Conservation (phyloP, 805 yeast species). For the Lachancea quebecensis region DNA sequence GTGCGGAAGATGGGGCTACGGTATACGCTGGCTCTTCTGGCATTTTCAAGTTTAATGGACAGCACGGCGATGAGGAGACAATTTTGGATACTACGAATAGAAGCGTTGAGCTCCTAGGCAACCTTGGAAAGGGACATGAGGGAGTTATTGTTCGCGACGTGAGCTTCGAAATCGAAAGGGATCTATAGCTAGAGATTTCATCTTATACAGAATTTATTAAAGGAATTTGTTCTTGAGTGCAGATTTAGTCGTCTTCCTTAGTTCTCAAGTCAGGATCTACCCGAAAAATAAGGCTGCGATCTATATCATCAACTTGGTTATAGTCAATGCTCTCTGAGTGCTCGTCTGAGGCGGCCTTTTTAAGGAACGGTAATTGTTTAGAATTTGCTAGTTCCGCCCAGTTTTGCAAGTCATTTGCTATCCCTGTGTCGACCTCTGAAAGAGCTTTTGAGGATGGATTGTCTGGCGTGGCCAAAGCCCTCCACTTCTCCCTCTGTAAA, state of each 20-base stretch:
- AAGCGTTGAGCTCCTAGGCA: slow-evolving; percentile 49
- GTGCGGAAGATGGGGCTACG: slow-evolving; percentile 54
- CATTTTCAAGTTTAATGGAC: slow-evolving; percentile 48
- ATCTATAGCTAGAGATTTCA: not conserved
- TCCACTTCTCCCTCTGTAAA: slow-evolving; percentile 20
- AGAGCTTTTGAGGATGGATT: not conserved
- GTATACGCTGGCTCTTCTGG: slow-evolving; percentile 63
- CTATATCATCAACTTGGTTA: too few relatives aligned
- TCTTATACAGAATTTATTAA: too few relatives aligned
- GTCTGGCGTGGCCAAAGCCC: slow-evolving; percentile 1
- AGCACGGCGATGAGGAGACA: slow-evolving; percentile 20
- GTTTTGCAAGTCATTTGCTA: not conserved
- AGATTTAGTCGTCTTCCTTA: too few relatives aligned
- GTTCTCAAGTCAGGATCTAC: too few relatives aligned
- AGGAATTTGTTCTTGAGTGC: too few relatives aligned
- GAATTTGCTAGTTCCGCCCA: not conserved
- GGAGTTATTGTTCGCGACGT: slow-evolving; percentile 59
- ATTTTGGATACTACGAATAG: slow-evolving; percentile 37
- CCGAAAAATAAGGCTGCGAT: too few relatives aligned
- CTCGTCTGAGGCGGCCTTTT: too few relatives aligned
- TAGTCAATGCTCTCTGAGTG: too few relatives aligned
- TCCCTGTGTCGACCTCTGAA: not conserved
- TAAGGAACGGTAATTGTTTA: not conserved
- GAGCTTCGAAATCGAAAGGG: slow-evolving; percentile 31
- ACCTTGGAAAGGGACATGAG: slow-evolving; percentile 56